phyloP scores from a whole-genome alignment of 768 basidiomycete genomes.

The Leccinum uliginosum region DNA sequence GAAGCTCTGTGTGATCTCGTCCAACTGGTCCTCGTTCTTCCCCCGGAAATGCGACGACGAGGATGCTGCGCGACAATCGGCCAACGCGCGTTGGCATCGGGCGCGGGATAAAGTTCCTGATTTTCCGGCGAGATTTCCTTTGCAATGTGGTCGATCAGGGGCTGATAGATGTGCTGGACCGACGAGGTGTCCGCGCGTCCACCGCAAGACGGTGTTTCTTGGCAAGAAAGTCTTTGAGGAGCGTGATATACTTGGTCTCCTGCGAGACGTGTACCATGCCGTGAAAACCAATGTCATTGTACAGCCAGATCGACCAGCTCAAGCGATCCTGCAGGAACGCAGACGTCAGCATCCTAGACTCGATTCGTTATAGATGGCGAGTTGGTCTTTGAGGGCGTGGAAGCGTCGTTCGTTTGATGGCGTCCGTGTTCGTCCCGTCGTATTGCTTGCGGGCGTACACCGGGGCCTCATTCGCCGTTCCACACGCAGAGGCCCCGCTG shows the following conservation, averaged over 20 bases:
- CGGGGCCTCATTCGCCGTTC: conserved; percentile 84
- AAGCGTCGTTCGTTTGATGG: conserved; percentile 67
- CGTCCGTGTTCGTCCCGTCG: conserved; percentile 55
- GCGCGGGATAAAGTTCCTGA: conserved; percentile 56
- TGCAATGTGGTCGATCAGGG: conserved; percentile 58
- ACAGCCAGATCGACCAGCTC: conserved; percentile 85
- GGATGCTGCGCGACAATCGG: conserved; percentile 59
- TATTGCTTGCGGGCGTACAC: conserved; percentile 67
- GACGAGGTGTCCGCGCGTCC: conserved; percentile 62
- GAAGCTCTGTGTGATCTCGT: conserved; percentile 74
- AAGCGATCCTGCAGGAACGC: conserved; percentile 48
- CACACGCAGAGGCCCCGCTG: conserved; percentile 59
- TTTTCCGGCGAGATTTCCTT: conserved; percentile 49
- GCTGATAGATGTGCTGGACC: conserved; percentile 58
- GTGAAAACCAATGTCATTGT: conserved; percentile 84
- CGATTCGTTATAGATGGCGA: conserved; percentile 58
- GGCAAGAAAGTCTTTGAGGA: conserved; percentile 63
- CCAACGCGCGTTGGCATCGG: conserved; percentile 50
- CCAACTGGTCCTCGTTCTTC: conserved; percentile 56
- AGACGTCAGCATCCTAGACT: background rate
- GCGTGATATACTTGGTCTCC: conserved; percentile 67
- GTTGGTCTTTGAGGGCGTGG: conserved; percentile 67
- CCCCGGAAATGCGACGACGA: conserved; percentile 65
- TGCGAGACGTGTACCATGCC: conserved; percentile 76
- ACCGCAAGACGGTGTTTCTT: conserved; percentile 76